Conservation (phyloP, 2,329 filamentous ascomycete genomes). For the Penicillium decumbens region DNA sequence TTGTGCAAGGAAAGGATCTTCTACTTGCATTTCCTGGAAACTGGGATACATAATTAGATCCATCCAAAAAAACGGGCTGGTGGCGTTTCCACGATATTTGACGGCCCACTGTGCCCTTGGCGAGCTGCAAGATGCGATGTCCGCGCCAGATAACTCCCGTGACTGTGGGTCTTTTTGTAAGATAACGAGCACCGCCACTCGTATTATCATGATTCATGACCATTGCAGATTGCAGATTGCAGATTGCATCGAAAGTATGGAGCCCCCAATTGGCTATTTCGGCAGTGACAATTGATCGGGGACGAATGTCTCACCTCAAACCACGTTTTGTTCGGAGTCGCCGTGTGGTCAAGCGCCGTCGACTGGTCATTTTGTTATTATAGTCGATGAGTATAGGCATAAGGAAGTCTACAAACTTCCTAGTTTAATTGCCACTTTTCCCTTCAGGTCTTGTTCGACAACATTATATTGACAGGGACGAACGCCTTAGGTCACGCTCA, state of each 20-base stretch:
- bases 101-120: constrained; percentile 13
- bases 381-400: background rate
- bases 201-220: background rate
- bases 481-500: background rate
- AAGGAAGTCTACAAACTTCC: background rate
- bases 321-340: constrained; percentile 6
- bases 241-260: background rate
- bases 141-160: constrained; percentile 11
- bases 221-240: background rate
- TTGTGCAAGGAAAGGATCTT: constrained; percentile 15
- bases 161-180: background rate
- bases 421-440: too few species aligned
- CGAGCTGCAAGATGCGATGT: constrained; percentile 11
- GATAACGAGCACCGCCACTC: background rate
- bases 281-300: background rate
- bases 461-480: background rate
- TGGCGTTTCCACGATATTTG: constrained; percentile 6
- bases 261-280: background rate
- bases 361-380: background rate
- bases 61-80: constrained; percentile 6
- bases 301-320: background rate
- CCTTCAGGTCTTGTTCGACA: too few species aligned
- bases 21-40: constrained; percentile 26
- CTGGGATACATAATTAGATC: constrained; percentile 14
- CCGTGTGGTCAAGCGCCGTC: background rate